phyloP scores from a whole-genome alignment of 2,329 filamentous ascomycete species.

The Sclerotinia glacialis region DNA sequence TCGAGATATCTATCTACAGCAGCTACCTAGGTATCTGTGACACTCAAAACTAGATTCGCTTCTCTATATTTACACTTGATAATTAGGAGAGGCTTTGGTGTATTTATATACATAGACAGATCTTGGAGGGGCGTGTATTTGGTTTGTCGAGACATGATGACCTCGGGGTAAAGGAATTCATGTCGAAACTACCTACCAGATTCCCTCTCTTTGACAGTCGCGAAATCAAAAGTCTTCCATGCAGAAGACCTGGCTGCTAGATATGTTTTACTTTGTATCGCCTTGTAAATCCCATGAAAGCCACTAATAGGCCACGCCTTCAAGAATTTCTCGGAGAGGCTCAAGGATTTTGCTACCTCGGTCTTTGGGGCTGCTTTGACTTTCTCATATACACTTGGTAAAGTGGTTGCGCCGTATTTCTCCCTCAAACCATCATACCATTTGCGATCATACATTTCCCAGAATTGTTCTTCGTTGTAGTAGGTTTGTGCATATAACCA shows the following conservation, averaged over 20 bases:
- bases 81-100: not conserved
- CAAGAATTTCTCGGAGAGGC: constrained; percentile 43
- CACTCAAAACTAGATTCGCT: no score
- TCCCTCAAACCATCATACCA: constrained; percentile 61
- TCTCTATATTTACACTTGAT: not conserved
- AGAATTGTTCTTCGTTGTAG: constrained; percentile 71
- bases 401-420: constrained; percentile 59
- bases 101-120: not conserved
- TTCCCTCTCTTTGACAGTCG: not conserved
- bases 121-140: not conserved
- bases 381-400: constrained; percentile 71
- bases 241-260: constrained; percentile 31
- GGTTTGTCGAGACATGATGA: not conserved
- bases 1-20: no score
- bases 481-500: constrained; percentile 87
- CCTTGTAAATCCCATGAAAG: constrained; percentile 57
- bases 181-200: not conserved
- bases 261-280: constrained; percentile 51
- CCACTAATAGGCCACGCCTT: constrained; percentile 57
- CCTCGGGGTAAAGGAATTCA: no score
- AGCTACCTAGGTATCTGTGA: no score
- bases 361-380: constrained; percentile 52
- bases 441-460: constrained; percentile 56
- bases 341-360: constrained; percentile 47
- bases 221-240: constrained; percentile 29